These are phyloP conservation scores for Xanthoparmelia taractica DNA, from an alignment of 495 filamentous ascomycete species.

Conservation along the genomic window DNA sequence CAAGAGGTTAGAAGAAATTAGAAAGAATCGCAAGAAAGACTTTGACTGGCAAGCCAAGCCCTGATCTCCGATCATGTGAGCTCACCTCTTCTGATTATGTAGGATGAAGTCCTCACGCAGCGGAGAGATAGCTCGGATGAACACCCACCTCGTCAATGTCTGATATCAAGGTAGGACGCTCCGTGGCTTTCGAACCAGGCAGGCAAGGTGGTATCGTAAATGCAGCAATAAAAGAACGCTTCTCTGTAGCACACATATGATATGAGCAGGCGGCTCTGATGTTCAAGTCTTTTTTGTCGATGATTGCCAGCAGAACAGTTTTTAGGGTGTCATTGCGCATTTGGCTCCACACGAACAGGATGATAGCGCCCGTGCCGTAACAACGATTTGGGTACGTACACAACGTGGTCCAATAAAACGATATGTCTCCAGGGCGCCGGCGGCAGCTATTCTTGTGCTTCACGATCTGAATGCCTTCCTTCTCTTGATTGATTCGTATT, in stretches of 20 bases:
- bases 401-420: neutral
- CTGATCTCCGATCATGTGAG: neutral
- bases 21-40: neutral
- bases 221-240: neutral
- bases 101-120: neutral
- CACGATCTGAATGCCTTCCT: neutral
- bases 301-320: neutral
- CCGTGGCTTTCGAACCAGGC: neutral
- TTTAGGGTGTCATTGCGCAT: slow-evolving; percentile 4
- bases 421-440: neutral
- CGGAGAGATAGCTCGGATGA: neutral
- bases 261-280: neutral
- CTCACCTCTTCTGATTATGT: neutral
- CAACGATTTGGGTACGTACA: slow-evolving; percentile 3
- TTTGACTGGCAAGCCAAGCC: neutral
- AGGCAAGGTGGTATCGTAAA: neutral
- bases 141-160: neutral
- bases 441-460: neutral
- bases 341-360: slow-evolving; percentile 10
- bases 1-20: neutral
- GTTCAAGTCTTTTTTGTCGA: neutral
- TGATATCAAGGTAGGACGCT: neutral
- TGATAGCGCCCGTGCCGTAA: neutral
- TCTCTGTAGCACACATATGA: neutral
- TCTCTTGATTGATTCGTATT: neutral